phyloP scores from a whole-genome alignment of 495 filamentous ascomycete species.

The Aspergillus steynii region DNA sequence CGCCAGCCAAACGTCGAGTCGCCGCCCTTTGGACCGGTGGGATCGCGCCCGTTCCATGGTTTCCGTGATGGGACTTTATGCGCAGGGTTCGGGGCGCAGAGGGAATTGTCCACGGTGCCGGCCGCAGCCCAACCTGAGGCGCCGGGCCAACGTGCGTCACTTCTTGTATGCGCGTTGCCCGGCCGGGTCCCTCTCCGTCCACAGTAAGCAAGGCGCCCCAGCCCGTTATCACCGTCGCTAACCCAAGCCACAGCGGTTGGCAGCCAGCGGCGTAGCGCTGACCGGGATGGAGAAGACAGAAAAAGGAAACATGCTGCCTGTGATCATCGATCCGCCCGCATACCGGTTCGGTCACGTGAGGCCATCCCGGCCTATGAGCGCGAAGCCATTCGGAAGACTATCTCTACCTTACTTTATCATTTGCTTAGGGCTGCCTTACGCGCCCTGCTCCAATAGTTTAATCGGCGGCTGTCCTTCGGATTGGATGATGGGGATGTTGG shows the following conservation, averaged over 20 bases:
- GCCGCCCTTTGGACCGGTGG: slow-evolving; percentile 15
- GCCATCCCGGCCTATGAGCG: slow-evolving; percentile 23
- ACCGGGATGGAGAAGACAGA: slow-evolving; percentile 12
- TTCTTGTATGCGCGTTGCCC: slow-evolving; percentile 2
- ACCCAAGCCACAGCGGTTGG: slow-evolving; percentile 8
- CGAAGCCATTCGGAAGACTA: slow-evolving; percentile 5
- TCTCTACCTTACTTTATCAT: slow-evolving; percentile 23
- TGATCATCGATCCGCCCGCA: slow-evolving; percentile 43
- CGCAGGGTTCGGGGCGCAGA: slow-evolving; percentile 2
- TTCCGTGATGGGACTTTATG: neutral
- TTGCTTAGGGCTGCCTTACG: slow-evolving; percentile 16
- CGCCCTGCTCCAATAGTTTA: slow-evolving; percentile 16
- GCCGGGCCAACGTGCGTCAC: slow-evolving; percentile 12
- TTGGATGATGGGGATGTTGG: slow-evolving; percentile 14
- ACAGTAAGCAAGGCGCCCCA: neutral
- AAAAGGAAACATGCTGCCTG: slow-evolving; percentile 21
- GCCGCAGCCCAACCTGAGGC: slow-evolving; percentile 9
- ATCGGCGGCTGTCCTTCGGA: slow-evolving; percentile 15
- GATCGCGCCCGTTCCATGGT: slow-evolving; percentile 14
- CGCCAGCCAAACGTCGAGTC: slow-evolving; percentile 12
- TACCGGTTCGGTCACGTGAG: slow-evolving; percentile 42
- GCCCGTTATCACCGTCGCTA: slow-evolving; percentile 1
- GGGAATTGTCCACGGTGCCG: neutral
- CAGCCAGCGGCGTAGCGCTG: slow-evolving; percentile 10
- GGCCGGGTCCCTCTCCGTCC: neutral